These are phyloP conservation scores for Acanthamoeba lenticulata DNA, from an alignment of 208 protist species.

Conservation along the genomic window DNA sequence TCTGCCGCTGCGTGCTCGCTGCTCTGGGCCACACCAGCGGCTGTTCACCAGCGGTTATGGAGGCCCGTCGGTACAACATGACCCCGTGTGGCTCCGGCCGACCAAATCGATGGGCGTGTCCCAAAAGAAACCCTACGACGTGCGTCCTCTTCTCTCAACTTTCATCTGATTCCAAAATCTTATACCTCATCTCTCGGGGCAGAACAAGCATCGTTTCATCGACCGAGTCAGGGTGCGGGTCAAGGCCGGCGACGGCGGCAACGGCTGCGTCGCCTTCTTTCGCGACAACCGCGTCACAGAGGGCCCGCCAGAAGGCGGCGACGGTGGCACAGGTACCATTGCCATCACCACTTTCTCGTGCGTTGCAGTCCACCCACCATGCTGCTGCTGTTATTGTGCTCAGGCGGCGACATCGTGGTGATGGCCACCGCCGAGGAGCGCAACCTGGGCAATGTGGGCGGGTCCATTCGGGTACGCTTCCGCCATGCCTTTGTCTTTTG, in stretches of 20 bases:
- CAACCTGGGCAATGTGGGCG: conserved; percentile 19
- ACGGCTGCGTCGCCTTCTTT: conserved; percentile 67
- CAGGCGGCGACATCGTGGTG: background rate
- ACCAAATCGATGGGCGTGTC: background rate
- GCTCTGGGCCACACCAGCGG: no score
- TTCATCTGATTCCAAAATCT: background rate
- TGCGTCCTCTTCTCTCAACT: background rate
- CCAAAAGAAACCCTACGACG: background rate
- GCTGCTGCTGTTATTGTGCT: background rate
- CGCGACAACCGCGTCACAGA: conserved; percentile 56
- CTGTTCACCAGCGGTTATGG: background rate
- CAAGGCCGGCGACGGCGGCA: conserved; percentile 74
- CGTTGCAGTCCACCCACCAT: background rate
- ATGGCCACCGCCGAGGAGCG: background rate
- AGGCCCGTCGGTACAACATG: background rate
- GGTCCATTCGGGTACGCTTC: background rate
- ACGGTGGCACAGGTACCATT: background rate
- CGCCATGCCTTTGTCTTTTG: no score
- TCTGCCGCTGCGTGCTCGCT: no score
- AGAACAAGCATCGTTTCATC: conserved; percentile 57
- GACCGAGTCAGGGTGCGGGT: conserved; percentile 60
- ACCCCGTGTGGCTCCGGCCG: background rate
- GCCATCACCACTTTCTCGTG: background rate
- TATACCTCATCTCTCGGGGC: background rate
- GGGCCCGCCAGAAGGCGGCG: conserved; percentile 11